Evolutionary conservation across 768 basidiomycete genomes (phyloP).

Genomic region (Royoungia palumana): DNA sequence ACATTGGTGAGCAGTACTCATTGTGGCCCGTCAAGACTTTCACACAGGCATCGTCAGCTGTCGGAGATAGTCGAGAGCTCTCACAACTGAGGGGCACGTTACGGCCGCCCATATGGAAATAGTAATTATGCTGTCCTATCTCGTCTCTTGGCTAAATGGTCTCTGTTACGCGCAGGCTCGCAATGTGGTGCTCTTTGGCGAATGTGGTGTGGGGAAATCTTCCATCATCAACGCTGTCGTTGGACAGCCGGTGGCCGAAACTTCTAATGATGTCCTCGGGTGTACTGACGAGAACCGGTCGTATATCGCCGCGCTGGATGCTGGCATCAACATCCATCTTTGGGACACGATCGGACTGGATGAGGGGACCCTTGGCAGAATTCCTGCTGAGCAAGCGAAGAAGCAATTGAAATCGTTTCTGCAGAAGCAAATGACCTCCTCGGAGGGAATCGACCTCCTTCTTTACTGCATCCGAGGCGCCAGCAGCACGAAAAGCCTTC

Average conservation of each 20-base stretch:
- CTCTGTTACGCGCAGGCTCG: constrained; percentile 4
- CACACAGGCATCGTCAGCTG: not conserved
- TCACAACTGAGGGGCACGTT: not conserved
- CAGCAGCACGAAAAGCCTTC: constrained; percentile 8
- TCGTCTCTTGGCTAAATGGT: not conserved
- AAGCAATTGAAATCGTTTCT: constrained; percentile 26
- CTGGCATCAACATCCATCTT: constrained; percentile 19
- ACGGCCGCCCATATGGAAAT: constrained; percentile 3
- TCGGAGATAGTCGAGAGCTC: not conserved
- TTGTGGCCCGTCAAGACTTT: not conserved
- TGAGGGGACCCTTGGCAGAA: constrained; percentile 24
- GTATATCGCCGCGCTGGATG: constrained; percentile 16
- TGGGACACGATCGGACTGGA: constrained; percentile 38
- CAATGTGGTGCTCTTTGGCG: constrained; percentile 37
- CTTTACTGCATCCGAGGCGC: constrained; percentile 29
- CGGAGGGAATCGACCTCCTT: constrained; percentile 26
- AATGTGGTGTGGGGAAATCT: constrained; percentile 37
- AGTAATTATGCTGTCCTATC: not conserved
- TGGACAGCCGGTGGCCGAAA: constrained; percentile 21
- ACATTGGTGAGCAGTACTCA: not conserved
- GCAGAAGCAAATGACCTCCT: constrained; percentile 11
- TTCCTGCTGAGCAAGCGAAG: constrained; percentile 15
- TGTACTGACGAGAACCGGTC: constrained; percentile 24
- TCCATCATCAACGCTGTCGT: constrained; percentile 38
- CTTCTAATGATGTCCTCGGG: constrained; percentile 28